Percentiles rank a stretch among this genome's conserved stretches.
phyloP scores from a whole-genome alignment of 805 yeast genomes.

The Lipomyces mesembrius region DNA sequence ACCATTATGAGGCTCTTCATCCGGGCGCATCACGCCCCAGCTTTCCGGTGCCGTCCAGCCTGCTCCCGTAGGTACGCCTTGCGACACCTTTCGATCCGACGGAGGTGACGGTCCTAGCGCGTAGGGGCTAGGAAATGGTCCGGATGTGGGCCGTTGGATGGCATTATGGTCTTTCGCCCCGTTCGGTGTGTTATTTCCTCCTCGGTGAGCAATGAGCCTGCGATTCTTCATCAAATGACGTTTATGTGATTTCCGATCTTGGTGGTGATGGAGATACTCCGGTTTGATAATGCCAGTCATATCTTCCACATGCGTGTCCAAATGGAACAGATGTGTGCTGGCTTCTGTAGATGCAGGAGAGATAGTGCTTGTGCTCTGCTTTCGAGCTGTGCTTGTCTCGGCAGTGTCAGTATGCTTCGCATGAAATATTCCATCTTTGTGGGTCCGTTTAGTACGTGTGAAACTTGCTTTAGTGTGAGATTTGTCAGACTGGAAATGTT shows the following conservation, averaged over 20 bases:
- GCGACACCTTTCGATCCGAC: not conserved
- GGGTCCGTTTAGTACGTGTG: not conserved
- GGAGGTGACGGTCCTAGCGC: conserved; percentile 12
- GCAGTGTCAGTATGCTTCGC: not conserved
- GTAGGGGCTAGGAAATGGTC: conserved; percentile 2
- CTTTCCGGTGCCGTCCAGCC: conserved; percentile 64
- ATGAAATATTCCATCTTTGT: conserved; percentile 1
- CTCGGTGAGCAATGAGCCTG: conserved; percentile 38
- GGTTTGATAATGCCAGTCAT: conserved; percentile 56
- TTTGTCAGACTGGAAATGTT: conserved; percentile 1
- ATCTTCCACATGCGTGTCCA: conserved; percentile 56
- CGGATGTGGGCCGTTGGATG: conserved; percentile 17
- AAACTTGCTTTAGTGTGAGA: not conserved
- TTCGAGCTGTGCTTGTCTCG: not conserved
- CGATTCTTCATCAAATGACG: conserved; percentile 40
- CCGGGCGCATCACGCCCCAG: conserved; percentile 56
- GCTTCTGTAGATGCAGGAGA: not conserved
- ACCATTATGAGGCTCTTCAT: conserved; percentile 38
- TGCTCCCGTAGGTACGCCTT: conserved; percentile 16
- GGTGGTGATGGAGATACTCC: conserved; percentile 17
- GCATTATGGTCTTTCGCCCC: conserved; percentile 33
- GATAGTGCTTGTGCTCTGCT: not conserved
- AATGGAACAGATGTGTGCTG: conserved; percentile 33
- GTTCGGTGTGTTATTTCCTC: conserved; percentile 12
- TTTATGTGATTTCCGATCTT: conserved; percentile 25